Conservation (phyloP, 768 basidiomycete genomes). For the Leccinum broughii region DNA sequence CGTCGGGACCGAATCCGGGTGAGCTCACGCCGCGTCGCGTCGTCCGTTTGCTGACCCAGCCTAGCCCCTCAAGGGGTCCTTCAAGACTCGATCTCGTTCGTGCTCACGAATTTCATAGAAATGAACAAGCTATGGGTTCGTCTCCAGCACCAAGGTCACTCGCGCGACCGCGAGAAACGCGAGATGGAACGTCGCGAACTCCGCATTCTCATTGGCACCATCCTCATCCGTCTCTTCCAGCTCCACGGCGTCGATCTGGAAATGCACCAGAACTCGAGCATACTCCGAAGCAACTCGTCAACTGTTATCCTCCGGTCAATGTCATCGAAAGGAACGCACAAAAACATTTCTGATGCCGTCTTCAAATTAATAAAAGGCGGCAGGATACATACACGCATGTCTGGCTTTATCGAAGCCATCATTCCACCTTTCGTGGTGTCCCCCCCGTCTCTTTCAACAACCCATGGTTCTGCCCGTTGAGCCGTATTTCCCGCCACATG, state of each 20-base stretch:
- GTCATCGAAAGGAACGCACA: neutral
- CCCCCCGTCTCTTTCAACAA: neutral
- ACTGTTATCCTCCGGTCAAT: slow-evolving; percentile 46
- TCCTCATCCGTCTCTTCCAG: slow-evolving; percentile 92
- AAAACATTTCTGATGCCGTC: neutral
- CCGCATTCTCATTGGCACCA: too few species aligned
- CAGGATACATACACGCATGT: neutral
- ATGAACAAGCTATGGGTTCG: slow-evolving; percentile 99
- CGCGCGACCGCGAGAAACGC: too few species aligned
- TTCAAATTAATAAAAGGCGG: neutral
- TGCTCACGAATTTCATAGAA: slow-evolving; percentile 98
- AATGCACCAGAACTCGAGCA: slow-evolving; percentile 73
- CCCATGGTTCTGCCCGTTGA: slow-evolving; percentile 16
- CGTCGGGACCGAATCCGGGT: slow-evolving; percentile 83
- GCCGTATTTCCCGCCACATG: slow-evolving; percentile 48
- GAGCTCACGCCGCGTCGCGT: slow-evolving; percentile 23
- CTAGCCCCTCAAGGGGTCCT: slow-evolving; percentile 82
- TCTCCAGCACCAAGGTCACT: slow-evolving; percentile 96
- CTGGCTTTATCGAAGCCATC: neutral
- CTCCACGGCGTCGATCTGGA: slow-evolving; percentile 95
- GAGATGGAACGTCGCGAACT: too few species aligned
- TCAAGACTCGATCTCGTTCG: slow-evolving; percentile 93
- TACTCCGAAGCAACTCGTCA: slow-evolving; percentile 97
- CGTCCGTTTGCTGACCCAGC: neutral
- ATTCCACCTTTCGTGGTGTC: slow-evolving; percentile 4